phyloP scores from a whole-genome alignment of 2,329 filamentous ascomycete species.

The Cladosporium sp. region DNA sequence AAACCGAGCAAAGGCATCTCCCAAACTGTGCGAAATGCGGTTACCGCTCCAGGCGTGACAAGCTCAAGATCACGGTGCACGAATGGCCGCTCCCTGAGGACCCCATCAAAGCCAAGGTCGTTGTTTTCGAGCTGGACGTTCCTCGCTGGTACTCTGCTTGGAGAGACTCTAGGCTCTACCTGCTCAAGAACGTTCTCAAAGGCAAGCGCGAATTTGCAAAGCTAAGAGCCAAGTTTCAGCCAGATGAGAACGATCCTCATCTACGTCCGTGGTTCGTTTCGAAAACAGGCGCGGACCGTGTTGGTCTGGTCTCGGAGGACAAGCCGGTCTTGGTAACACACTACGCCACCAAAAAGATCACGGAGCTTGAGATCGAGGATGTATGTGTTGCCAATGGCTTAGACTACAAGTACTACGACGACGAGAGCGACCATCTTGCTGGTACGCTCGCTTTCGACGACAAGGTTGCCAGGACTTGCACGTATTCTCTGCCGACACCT shows the following conservation, averaged over 20 bases:
- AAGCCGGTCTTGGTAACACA: constrained; percentile 55
- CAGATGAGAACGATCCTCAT: constrained; percentile 26
- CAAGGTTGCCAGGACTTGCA: constrained; percentile 33
- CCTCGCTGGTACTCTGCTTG: constrained; percentile 53
- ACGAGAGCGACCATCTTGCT: background rate
- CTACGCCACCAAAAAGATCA: constrained; percentile 47
- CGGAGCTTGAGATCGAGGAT: constrained; percentile 40
- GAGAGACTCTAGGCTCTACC: constrained; percentile 43
- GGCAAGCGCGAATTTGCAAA: constrained; percentile 1
- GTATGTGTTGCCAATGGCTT: constrained; percentile 53
- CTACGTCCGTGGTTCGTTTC: background rate
- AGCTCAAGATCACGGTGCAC: constrained; percentile 50
- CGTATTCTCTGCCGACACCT: constrained; percentile 44
- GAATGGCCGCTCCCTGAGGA: constrained; percentile 54
- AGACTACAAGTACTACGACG: constrained; percentile 53
- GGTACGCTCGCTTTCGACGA: constrained; percentile 8
- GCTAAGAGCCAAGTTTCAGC: too few relatives aligned
- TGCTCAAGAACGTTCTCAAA: constrained; percentile 27
- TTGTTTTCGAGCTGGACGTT: constrained; percentile 56
- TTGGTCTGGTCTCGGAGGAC: constrained; percentile 49
- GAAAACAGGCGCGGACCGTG: constrained; percentile 3
- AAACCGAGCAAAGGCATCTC: constrained; percentile 35
- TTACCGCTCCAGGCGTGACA: constrained; percentile 39
- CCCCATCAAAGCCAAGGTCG: constrained; percentile 41
- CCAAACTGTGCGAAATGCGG: constrained; percentile 41